These are phyloP conservation scores for Cornus kousa DNA, from an alignment of 148 eudicot species.

Conservation along the genomic window DNA sequence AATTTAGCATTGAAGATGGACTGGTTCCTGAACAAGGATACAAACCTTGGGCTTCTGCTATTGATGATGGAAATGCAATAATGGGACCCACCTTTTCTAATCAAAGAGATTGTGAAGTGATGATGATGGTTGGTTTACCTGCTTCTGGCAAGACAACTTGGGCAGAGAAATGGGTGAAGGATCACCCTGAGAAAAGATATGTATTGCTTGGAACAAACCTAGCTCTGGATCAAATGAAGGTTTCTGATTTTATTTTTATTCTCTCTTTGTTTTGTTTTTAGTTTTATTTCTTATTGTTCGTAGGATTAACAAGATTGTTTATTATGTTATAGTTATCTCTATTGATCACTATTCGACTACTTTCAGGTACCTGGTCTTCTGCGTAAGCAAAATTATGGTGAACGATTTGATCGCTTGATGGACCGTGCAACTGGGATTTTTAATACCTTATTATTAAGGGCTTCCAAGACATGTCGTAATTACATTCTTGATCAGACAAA, in stretches of 20 bases:
- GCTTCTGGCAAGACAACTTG: slow-evolving; percentile 78
- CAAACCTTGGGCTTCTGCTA: slow-evolving; percentile 61
- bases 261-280: neutral
- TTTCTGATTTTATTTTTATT: slow-evolving; percentile 2
- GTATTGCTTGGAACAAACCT: slow-evolving; percentile 65
- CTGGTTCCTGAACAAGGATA: slow-evolving; percentile 53
- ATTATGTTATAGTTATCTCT: neutral
- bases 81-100: slow-evolving; percentile 44
- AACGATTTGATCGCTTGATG: slow-evolving; percentile 57
- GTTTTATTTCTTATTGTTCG: neutral
- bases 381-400: slow-evolving; percentile 52
- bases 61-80: slow-evolving; percentile 41
- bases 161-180: slow-evolving; percentile 62
- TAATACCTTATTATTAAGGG: slow-evolving; percentile 59
- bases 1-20: slow-evolving; percentile 60
- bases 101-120: slow-evolving; percentile 36
- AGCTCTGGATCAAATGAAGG: slow-evolving; percentile 76
- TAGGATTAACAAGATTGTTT: neutral
- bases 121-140: slow-evolving; percentile 74
- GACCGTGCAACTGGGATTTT: slow-evolving; percentile 53
- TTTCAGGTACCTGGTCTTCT: slow-evolving; percentile 56
- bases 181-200: slow-evolving; percentile 65
- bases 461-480: slow-evolving; percentile 50
- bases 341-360: slow-evolving; percentile 5
- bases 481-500: slow-evolving; percentile 70